Base-by-base conservation (phyloP, 371 early-diverging fungal species). In the Mortierella sp. region DNA sequence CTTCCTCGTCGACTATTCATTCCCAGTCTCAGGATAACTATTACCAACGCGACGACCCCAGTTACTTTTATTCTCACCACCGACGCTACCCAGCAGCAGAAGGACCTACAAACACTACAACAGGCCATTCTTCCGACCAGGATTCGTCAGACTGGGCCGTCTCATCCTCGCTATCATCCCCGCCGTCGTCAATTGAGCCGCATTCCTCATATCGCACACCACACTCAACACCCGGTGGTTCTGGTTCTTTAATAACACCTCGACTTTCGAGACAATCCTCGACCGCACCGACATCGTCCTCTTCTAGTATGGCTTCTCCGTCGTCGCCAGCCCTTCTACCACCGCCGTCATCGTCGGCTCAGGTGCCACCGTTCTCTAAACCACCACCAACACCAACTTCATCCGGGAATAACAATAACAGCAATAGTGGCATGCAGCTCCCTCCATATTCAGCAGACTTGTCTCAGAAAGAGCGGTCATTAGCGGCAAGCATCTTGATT, bases 401-500 rank as follows among this genome's bases (percentile, higher is more conserved):
- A 35, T 16, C 38, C 63, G 16, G 63, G 18, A 63, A 63, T 58
- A 51, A 21, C 21, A 60, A 11, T 32, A 18, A 35, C 38, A 6
- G 63, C 35, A 18, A 18, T 35, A 60, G 29, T 29, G 60, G 60
- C 12, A 18, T 18, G 0, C 63, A 63, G 35, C 18, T 63, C 63
- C 63, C 35, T 63, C 63, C 63, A 2, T 63, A 32, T 24, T 51
- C 72, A 10, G 18, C 49, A 51, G 72, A 72, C 32, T 24, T 51
- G 46, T 72, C 72, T 29, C 49, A 72, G n/a, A n/a, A 41, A 24
- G 72, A 72, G 46, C 72, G 49, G 35, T 72, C 72, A 35, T 49
- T 72, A 35, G 72, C 72, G 8, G 72, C 72, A 29, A 49, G 72
- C 49, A 72, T 72, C 18, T 51, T 72, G 46, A 72, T 72, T 51